Percentiles rank a stretch among this genome's conserved stretches.
These are phyloP conservation scores for Aureobasidium sp. DNA, from an alignment of 2,329 filamentous ascomycete genomes.

Conservation along the genomic window DNA sequence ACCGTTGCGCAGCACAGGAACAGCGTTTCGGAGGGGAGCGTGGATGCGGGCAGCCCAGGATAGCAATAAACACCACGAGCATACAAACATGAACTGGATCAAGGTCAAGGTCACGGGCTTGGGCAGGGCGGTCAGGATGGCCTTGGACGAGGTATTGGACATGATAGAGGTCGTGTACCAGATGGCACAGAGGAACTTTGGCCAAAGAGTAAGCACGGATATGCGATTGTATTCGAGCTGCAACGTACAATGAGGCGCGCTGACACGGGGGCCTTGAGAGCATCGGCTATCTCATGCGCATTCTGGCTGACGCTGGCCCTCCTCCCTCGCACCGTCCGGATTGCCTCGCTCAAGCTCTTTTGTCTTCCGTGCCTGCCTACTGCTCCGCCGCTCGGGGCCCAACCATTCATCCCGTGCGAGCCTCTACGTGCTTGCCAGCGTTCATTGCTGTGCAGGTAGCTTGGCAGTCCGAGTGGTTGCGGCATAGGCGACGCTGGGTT, in stretches of 20 bases:
- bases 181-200: conserved; percentile 70
- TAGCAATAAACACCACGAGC: conserved; percentile 74
- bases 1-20: conserved; percentile 76
- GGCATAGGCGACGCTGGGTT: conserved; percentile 27
- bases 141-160: conserved; percentile 96
- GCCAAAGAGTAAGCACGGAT: conserved; percentile 25
- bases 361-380: conserved; percentile 57
- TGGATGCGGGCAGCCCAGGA: conserved; percentile 69
- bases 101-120: conserved; percentile 88
- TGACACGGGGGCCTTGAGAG: conserved; percentile 82
- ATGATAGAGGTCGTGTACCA: conserved; percentile 96
- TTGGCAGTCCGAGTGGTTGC: conserved; percentile 27
- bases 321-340: conserved; percentile 71
- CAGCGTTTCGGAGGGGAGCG: conserved; percentile 59
- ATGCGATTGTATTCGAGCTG: not conserved
- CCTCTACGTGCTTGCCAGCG: conserved; percentile 55
- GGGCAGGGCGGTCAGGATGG: conserved; percentile 84
- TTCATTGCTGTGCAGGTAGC: conserved; percentile 37
- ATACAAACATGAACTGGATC: conserved; percentile 89
- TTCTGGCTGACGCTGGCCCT: conserved; percentile 86
- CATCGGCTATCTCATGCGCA: conserved; percentile 86
- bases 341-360: conserved; percentile 85
- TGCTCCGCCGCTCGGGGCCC: conserved; percentile 32
- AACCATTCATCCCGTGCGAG: conserved; percentile 17
- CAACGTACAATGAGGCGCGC: conserved; percentile 71